These are phyloP conservation scores for Aspergillus calidoustus DNA, from an alignment of 2,329 filamentous ascomycete genomes.

Conservation along the genomic window DNA sequence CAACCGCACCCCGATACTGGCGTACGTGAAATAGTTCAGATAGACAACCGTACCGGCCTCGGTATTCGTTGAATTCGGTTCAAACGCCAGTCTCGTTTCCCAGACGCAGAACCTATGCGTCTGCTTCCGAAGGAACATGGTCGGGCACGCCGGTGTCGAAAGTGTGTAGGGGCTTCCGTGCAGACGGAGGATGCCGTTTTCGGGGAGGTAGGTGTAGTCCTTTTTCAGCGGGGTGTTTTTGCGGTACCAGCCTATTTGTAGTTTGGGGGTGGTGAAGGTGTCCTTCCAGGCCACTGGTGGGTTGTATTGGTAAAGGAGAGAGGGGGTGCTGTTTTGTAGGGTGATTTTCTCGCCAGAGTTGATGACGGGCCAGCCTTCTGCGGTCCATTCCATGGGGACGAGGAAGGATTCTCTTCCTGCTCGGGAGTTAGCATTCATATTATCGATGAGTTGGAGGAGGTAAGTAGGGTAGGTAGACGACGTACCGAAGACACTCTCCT, in stretches of 20 bases:
- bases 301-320: conserved; percentile 27
- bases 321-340: conserved; percentile 30
- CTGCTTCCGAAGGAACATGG: conserved; percentile 61
- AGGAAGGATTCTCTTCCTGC: conserved; percentile 57
- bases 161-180: conserved; percentile 59
- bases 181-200: conserved; percentile 52
- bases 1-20: conserved; percentile 47
- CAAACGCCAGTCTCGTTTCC: conserved; percentile 52
- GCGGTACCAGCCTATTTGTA: conserved; percentile 43
- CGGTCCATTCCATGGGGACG: conserved; percentile 53
- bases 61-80: conserved; percentile 46
- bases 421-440: background rate
- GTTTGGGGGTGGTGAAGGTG: conserved; percentile 33
- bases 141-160: conserved; percentile 55
- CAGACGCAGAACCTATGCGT: conserved; percentile 50
- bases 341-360: conserved; percentile 53
- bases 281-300: conserved; percentile 37
- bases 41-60: conserved; percentile 61
- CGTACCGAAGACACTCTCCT: conserved; percentile 51
- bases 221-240: conserved; percentile 54
- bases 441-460: background rate
- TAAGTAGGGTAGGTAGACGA: background rate
- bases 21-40: conserved; percentile 57
- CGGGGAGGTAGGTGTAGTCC: conserved; percentile 53
- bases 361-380: conserved; percentile 58